Evolutionary conservation across 2,329 filamentous ascomycete genomes (phyloP).

Genomic region (Pseudocercospora macadamiae): DNA sequence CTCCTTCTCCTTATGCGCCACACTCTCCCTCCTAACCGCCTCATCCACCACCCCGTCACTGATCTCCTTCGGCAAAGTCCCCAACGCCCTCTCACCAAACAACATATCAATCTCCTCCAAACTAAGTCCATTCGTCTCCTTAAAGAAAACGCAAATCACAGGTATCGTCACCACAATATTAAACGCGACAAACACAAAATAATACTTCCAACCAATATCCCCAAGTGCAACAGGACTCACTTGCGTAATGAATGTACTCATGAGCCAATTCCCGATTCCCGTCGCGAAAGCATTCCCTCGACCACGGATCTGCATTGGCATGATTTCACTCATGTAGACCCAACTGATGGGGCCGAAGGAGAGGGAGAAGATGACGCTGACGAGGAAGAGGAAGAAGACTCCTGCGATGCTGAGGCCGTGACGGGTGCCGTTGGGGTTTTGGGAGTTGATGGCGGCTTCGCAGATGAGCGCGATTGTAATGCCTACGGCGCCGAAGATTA

Average conservation of each 20-base stretch:
- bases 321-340: constrained; percentile 69
- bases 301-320: constrained; percentile 67
- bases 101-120: constrained; percentile 63
- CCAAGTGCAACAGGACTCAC: constrained; percentile 49
- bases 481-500: constrained; percentile 57
- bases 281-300: constrained; percentile 62
- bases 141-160: constrained; percentile 57
- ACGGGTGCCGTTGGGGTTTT: constrained; percentile 47
- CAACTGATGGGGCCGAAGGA: constrained; percentile 64
- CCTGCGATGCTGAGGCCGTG: constrained; percentile 60
- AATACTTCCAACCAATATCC: constrained; percentile 33
- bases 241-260: constrained; percentile 63
- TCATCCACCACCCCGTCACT: constrained; percentile 40
- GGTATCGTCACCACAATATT: constrained; percentile 50
- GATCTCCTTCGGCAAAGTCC: constrained; percentile 50
- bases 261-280: constrained; percentile 62
- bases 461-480: constrained; percentile 63
- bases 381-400: constrained; percentile 67
- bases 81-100: constrained; percentile 57
- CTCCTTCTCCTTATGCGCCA: constrained; percentile 18
- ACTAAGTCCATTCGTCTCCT: constrained; percentile 56
- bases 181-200: constrained; percentile 48
- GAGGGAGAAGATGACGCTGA: constrained; percentile 62
- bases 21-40: constrained; percentile 25
- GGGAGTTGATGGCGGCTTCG: constrained; percentile 61